Base-by-base conservation (phyloP, 495 filamentous ascomycete genomes). In the Xylaria scruposa region DNA sequence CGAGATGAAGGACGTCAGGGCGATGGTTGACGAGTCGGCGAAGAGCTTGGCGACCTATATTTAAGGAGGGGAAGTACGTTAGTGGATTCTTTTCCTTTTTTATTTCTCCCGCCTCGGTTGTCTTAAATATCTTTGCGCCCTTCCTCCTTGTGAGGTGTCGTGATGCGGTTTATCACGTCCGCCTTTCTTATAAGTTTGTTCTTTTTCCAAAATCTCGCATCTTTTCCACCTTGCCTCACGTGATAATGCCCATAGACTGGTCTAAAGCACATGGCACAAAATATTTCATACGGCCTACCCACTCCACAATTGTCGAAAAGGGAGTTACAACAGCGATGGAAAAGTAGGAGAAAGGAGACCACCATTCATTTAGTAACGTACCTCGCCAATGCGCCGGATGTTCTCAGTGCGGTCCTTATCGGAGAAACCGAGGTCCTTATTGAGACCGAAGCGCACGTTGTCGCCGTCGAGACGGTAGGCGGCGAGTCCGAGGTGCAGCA, bases 401-500 rank as follows among this genome's bases (percentile, higher is more conserved):
- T 99, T 99, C 89, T 98, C 97, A 80, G 93, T 94, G 71, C 96
- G 90, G 85, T 98, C 96, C 76, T 89, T 88, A 77, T 97, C 94
- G 74, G 90, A 92, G 86, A 98, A 98, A 4, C 95, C 95, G 42
- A 98, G 88, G 85, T 99, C 95, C 81, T 94, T 94, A 87, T 99
- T 99, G 75, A 99, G 86, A 2, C 96, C 97, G 86, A 98, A 98
- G 70, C 96, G 95, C 77, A 99, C 91, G 85, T 99, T 99, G 88
- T 99, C 96, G 76, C 96, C 96, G 82, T 99, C 96, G 21, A 99
- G 91, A 1, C 97, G 90, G 86, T 99, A 99, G 67, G 94, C 93
- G 70, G 91, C 85, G 17, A 97, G 81, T 19, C 91, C 90, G 21
- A 91, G 86, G 78, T 96, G 94, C 63, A 99, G 90, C 19, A 99